phyloP scores from a whole-genome alignment of 2,329 filamentous ascomycete genomes.

The Phaeoacremonium minimum region DNA sequence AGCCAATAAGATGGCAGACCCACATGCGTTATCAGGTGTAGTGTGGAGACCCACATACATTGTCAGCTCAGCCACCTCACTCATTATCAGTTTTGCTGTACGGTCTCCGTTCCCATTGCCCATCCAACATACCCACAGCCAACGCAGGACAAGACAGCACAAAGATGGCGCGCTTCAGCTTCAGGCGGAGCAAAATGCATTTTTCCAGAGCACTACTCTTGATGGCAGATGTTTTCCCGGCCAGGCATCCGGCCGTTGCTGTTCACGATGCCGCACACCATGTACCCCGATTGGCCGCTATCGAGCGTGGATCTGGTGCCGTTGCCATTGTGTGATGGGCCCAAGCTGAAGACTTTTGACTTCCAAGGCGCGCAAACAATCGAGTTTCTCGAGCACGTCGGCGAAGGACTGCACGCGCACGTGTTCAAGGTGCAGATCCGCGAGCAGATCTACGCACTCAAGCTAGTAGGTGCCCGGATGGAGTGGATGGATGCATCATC shows the following conservation, averaged over 20 bases:
- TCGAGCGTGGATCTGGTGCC: slow-evolving; percentile 13
- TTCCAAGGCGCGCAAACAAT: slow-evolving; percentile 16
- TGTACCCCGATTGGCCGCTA: slow-evolving; percentile 10
- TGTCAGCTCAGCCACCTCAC: too few species aligned
- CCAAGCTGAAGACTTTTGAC: slow-evolving; percentile 16
- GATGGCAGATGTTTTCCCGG: not conserved
- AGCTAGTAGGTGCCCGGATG: slow-evolving; percentile 9
- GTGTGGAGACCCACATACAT: too few species aligned
- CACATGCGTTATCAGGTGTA: too few species aligned
- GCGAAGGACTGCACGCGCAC: slow-evolving; percentile 10
- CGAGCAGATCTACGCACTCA: slow-evolving; percentile 13
- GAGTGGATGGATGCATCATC: not conserved
- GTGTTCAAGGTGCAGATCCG: slow-evolving; percentile 13
- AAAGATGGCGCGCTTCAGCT: not conserved
- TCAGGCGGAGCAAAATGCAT: too few species aligned
- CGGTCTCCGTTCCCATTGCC: not conserved
- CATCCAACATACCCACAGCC: not conserved
- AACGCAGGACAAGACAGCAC: not conserved
- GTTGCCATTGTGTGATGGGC: slow-evolving; percentile 13
- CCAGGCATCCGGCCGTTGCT: not conserved
- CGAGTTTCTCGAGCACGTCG: slow-evolving; percentile 12
- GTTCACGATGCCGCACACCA: slow-evolving; percentile 1
- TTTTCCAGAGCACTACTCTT: not conserved
- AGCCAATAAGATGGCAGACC: too few species aligned
- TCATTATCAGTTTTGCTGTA: too few species aligned